Conservation (phyloP, 164 flowering plant species). For the Santalum album region DNA sequence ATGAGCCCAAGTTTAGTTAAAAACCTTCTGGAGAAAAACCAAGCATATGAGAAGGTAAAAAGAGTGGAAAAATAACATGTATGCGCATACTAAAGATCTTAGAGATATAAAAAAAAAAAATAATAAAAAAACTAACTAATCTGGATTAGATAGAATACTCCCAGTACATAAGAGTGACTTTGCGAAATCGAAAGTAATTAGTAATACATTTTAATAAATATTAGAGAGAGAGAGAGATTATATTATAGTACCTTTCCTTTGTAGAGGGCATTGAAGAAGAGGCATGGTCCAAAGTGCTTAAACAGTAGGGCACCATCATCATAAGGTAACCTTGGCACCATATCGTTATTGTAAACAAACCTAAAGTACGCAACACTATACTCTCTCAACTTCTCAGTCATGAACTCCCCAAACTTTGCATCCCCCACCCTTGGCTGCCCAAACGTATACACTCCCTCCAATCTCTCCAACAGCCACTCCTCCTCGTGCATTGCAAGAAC, state of each 20-base stretch:
- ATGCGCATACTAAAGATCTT: too few species aligned
- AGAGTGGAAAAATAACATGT: too few species aligned
- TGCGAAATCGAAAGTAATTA: too few species aligned
- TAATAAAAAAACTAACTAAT: too few species aligned
- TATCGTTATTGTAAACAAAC: neutral
- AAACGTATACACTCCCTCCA: neutral
- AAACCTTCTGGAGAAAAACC: too few species aligned
- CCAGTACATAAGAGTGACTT: too few species aligned
- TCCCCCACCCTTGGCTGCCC: conserved; percentile 2
- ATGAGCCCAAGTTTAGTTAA: too few species aligned
- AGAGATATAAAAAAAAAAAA: too few species aligned
- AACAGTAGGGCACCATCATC: neutral
- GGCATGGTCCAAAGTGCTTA: neutral
- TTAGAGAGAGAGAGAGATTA: too few species aligned
- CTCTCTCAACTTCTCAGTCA: neutral
- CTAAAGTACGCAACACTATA: neutral
- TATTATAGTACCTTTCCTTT: neutral
- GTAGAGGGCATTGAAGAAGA: neutral
- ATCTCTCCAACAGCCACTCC: neutral
- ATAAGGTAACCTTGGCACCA: conserved; percentile 1
- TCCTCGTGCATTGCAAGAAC: neutral
- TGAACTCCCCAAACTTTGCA: neutral
- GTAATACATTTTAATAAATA: too few species aligned
- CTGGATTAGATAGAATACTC: too few species aligned
- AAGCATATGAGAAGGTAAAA: too few species aligned